phyloP scores from a whole-genome alignment of 2,329 filamentous ascomycete genomes.

The Talaromyces sp. region DNA sequence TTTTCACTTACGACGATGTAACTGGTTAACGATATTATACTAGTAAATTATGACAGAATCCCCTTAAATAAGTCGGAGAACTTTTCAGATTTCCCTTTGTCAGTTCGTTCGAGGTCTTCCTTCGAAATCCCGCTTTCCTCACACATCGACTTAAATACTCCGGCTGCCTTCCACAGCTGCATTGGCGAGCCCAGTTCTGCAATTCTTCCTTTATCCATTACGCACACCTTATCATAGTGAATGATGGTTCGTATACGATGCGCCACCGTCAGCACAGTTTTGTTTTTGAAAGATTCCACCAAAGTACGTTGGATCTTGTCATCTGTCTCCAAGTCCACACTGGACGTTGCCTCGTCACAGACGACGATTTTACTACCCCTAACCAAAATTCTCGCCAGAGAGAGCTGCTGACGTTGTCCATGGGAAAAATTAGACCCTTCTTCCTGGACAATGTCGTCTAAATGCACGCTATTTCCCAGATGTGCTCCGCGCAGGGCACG shows the following conservation, averaged over 20 bases:
- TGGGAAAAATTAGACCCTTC: slow-evolving; percentile 68
- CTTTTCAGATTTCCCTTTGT: not conserved
- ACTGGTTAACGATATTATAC: not conserved
- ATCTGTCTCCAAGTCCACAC: slow-evolving; percentile 71
- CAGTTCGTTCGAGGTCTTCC: not conserved
- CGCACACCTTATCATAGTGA: slow-evolving; percentile 68
- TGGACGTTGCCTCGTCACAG: slow-evolving; percentile 70
- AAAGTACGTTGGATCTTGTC: slow-evolving; percentile 67
- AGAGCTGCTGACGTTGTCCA: slow-evolving; percentile 72
- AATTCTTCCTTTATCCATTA: slow-evolving; percentile 42
- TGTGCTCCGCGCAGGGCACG: slow-evolving; percentile 70
- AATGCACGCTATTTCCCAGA: slow-evolving; percentile 39
- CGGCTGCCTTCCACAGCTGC: slow-evolving; percentile 9
- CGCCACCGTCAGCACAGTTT: slow-evolving; percentile 67
- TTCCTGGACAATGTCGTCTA: slow-evolving; percentile 37
- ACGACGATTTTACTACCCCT: slow-evolving; percentile 69
- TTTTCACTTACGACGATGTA: not conserved
- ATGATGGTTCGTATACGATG: slow-evolving; percentile 70
- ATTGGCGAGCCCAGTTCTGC: slow-evolving; percentile 13
- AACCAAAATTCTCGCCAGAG: slow-evolving; percentile 68
- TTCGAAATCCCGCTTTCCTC: slow-evolving; percentile 14
- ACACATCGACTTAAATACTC: slow-evolving; percentile 14
- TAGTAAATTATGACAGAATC: not conserved
- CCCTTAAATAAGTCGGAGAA: not conserved
- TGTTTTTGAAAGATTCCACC: slow-evolving; percentile 60